Base-by-base conservation (phyloP, 2,329 filamentous ascomycete species). In the Clonostachys chloroleuca region DNA sequence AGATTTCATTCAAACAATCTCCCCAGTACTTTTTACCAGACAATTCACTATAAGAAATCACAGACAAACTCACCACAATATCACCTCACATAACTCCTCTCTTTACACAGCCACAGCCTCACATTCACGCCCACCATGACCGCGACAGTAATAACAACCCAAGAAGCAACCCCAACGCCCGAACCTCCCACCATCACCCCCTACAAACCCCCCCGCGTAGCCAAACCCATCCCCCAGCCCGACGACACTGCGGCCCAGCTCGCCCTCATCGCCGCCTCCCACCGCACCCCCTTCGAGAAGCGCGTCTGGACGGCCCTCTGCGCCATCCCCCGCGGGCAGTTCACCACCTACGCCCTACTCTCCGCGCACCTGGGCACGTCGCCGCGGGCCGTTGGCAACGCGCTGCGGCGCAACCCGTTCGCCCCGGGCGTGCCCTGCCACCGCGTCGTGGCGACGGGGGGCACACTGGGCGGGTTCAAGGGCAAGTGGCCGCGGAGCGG, bases 391-490 rank as follows among this genome's bases (percentile, higher is more conserved):
- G 81, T 94, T 6, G 89, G 89, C 14, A 89, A 87, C 49, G 88
- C 88, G 2, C 73, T 95, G 59, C 78, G 86, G 16, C 72, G 77
- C 10, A 95, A 95, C 61, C 89, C 89, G 0, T 95, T 92, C 57
- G 89, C 90, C 13, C 89, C 90, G 0, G 77, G 81, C 34, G 86
- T 92, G 5, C 90, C 89, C 2, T 95, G 89, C 51, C 89, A 95
- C 65, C 78, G 90, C 10, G 86, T 92, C 18, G 79, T 95, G 42
- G 87, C 87, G 6, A 84, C 82, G 39, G 84, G 84, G 45, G 84
- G 87, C 12, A 73, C 75, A n/a, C 64, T 90, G 18, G 86, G 86
- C 40, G 85, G 86, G 0, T 89, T 88, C 70, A 82, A 84, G 64
- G 86, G 86, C 4, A 76, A 80, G 53, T 83, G 81, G 73, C 75